These are phyloP conservation scores for Aureobasidium namibiae DNA, from an alignment of 2,329 filamentous ascomycete species.

Conservation along the genomic window DNA sequence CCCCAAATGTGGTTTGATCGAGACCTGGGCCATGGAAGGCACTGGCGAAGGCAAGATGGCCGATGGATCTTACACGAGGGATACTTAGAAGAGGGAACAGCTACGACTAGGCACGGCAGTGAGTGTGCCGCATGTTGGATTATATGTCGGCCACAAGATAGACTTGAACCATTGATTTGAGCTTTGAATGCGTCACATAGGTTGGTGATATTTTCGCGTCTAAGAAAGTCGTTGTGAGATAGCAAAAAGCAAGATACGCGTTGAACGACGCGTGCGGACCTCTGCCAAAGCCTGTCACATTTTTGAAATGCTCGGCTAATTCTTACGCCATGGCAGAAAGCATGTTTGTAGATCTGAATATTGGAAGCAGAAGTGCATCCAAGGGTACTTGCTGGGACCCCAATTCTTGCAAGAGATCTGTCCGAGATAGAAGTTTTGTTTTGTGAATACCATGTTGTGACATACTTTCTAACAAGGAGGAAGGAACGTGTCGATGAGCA, in stretches of 20 bases:
- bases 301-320: too few species aligned
- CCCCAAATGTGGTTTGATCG: slow-evolving; percentile 63
- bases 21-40: slow-evolving; percentile 63
- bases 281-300: background rate
- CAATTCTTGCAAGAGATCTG: too few species aligned
- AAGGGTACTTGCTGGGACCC: too few species aligned
- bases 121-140: background rate
- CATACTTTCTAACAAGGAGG: too few species aligned
- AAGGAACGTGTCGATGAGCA: too few species aligned
- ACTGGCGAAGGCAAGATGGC: slow-evolving; percentile 49
- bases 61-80: slow-evolving; percentile 53
- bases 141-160: background rate
- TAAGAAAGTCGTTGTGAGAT: background rate
- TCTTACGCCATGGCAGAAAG: too few species aligned
- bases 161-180: background rate
- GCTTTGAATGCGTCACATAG: too few species aligned
- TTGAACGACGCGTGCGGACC: background rate
- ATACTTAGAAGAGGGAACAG: slow-evolving; percentile 32
- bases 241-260: background rate
- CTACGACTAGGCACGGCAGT: slow-evolving; percentile 10
- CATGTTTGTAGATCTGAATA: too few species aligned
- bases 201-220: too few species aligned
- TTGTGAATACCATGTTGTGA: too few species aligned
- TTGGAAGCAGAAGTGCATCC: too few species aligned
- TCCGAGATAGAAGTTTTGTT: too few species aligned